A percentile compares a stretch with the other conserved stretches of the same genome.
Conservation (phyloP, 1,284 basidiomycete species). For the Ustilago hordei region DNA sequence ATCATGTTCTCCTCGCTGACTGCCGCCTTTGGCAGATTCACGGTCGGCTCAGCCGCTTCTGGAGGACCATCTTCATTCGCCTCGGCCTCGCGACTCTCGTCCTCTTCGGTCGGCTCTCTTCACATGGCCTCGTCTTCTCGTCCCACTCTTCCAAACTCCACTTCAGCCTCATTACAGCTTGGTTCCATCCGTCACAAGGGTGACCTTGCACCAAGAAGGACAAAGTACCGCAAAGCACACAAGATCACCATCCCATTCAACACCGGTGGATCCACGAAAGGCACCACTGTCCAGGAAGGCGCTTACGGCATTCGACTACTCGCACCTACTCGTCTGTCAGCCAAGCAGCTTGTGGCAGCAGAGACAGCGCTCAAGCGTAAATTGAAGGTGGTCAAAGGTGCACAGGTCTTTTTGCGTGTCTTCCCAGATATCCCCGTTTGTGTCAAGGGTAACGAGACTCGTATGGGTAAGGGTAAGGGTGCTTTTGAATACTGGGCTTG, state of each 20-base stretch:
- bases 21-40: slow-evolving; percentile 28
- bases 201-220: slow-evolving; percentile 83
- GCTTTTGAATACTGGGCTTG: slow-evolving; percentile 98
- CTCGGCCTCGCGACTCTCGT: slow-evolving; percentile 10
- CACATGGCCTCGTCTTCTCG: slow-evolving; percentile 13
- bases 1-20: slow-evolving; percentile 39
- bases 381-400: slow-evolving; percentile 89
- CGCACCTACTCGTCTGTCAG: slow-evolving; percentile 84
- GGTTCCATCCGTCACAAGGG: slow-evolving; percentile 71
- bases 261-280: slow-evolving; percentile 87
- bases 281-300: slow-evolving; percentile 90
- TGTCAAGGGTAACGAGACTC: slow-evolving; percentile 98
- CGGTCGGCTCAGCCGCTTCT: slow-evolving; percentile 14
- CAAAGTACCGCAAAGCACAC: slow-evolving; percentile 85
- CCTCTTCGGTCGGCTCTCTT: slow-evolving; percentile 25
- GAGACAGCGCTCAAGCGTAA: slow-evolving; percentile 91
- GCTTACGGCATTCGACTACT: slow-evolving; percentile 92
- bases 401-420: slow-evolving; percentile 86
- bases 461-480: slow-evolving; percentile 99
- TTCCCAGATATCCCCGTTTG: slow-evolving; percentile 98
- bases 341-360: slow-evolving; percentile 88
- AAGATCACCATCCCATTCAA: slow-evolving; percentile 79
- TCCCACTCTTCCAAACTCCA: slow-evolving; percentile 5
- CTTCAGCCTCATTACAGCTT: background rate
- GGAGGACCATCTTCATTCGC: slow-evolving; percentile 19